These are phyloP conservation scores for Ballota nigra DNA, from an alignment of 257 asterid species.

Conservation along the genomic window DNA sequence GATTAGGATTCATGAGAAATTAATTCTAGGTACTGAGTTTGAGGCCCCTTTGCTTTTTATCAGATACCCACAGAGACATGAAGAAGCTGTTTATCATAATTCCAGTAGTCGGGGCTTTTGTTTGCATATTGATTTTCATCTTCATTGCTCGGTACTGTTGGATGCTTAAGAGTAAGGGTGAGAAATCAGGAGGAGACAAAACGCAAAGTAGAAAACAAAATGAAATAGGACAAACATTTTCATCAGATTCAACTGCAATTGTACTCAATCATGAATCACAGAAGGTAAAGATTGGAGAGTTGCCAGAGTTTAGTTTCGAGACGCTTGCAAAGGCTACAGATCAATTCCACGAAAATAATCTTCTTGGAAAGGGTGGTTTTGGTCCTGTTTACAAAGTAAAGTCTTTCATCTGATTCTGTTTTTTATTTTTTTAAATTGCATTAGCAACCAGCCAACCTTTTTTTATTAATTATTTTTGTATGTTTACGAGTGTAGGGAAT, in stretches of 20 bases:
- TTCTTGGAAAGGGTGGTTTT: constrained; percentile 15
- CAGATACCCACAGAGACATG: constrained; percentile 20
- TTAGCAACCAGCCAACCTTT: background rate
- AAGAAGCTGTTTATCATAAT: constrained; percentile 14
- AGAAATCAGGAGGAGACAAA: background rate
- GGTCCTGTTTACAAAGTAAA: constrained; percentile 7
- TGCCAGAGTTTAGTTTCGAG: constrained; percentile 2
- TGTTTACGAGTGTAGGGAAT: background rate
- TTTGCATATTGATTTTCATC: background rate
- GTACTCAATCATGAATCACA: background rate
- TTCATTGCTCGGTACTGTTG: constrained; percentile 22
- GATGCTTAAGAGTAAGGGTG: constrained; percentile 24
- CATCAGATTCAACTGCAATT: constrained; percentile 5
- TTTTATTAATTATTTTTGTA: background rate
- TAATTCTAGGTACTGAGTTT: no score
- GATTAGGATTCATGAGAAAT: no score
- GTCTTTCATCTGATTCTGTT: background rate
- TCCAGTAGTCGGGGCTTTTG: background rate
- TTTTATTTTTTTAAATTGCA: background rate
- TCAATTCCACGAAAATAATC: constrained; percentile 7
- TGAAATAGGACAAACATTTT: background rate
- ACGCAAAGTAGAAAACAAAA: background rate
- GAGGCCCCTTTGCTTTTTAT: no score
- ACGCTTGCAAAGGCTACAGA: constrained; percentile 3
- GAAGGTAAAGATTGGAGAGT: background rate